Evolutionary conservation across 441 rosid genomes (phyloP).

Genomic region (Populus hybrid): DNA sequence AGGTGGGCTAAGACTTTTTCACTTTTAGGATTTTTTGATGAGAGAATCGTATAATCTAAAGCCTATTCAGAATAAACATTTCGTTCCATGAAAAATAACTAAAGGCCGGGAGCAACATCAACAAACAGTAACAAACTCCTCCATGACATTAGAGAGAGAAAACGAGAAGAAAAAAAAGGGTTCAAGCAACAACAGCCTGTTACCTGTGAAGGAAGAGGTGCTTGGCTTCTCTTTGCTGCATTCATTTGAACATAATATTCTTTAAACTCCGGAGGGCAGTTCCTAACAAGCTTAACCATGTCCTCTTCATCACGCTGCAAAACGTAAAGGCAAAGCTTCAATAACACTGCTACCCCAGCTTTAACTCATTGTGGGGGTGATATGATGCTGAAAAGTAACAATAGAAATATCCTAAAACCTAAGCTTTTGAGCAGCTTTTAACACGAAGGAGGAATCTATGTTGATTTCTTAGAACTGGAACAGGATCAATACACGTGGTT

Average conservation of each 20-base stretch:
- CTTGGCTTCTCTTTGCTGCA: slow-evolving; percentile 88
- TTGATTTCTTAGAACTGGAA: not conserved
- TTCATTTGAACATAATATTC: slow-evolving; percentile 94
- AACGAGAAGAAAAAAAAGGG: not conserved
- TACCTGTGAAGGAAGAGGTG: slow-evolving; percentile 89
- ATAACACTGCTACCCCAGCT: not conserved
- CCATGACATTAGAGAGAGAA: not conserved
- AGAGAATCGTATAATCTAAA: not conserved
- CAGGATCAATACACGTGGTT: not conserved
- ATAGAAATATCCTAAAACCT: not conserved
- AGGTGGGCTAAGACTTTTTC: not conserved
- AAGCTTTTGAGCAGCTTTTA: not conserved
- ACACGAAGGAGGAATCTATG: not conserved
- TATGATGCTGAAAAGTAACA: not conserved
- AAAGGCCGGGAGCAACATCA: not conserved
- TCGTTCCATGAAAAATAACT: not conserved
- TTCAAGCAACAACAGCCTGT: slow-evolving; percentile 9
- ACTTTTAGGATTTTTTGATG: not conserved
- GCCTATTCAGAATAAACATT: not conserved
- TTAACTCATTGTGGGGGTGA: not conserved
- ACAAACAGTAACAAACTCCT: not conserved
- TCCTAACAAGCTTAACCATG: slow-evolving; percentile 67
- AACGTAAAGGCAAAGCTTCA: slow-evolving; percentile 8
- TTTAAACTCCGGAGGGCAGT: slow-evolving; percentile 71
- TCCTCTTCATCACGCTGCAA: slow-evolving; percentile 89